Base-by-base conservation (phyloP, 106 monocot species). In the Dendrobium catenatum region DNA sequence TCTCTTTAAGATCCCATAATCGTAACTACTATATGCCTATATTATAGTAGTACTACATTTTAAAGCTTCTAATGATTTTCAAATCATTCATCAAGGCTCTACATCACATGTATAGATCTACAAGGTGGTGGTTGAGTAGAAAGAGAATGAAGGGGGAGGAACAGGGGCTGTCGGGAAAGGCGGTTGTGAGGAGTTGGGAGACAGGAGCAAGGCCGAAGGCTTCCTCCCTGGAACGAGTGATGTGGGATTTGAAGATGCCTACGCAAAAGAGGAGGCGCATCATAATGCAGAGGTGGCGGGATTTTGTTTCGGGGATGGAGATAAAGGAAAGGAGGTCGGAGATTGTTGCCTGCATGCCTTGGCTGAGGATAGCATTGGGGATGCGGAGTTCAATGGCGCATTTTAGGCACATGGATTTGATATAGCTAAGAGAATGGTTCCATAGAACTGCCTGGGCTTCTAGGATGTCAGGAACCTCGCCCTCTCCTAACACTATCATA, bases 331-430 rank as follows among this genome's bases (percentile, higher is more conserved):
- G 37, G 5, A 87, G 87, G 22, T 78, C 58, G 41, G 83, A 26
- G 70, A 87, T 3, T 4, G 87, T 54, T 8, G 78, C 42, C 1
- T 73, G 81, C 26, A 31, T 56, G 42, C 77, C 83, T 47, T 83
- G 76, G 58, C 4, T 48, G 49, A 73, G n/a, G 41, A 83, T 72
- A 59, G 80, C 83, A 13, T 87, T 80, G 2, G 83, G 61, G 33
- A 87, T 72, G 67, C 73, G 44, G 73, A 87, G 83, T 72, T 87
- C 80, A 26, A 87, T 46, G 11, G 83, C 86, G 41, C 80, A 83
- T 44, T 80, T 80, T 13, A 87, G 61, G 44, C 77, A 83, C 48
- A 83, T 43, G 58, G 86, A 78, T 77, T 80, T 78, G 33, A 83
- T 40, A 68, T 46, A 80, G 80, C 70, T 19, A 6, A 83, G 27